Evolutionary conservation across 2,329 filamentous ascomycete species (phyloP).

Genomic region (Trichoderma sp.): DNA sequence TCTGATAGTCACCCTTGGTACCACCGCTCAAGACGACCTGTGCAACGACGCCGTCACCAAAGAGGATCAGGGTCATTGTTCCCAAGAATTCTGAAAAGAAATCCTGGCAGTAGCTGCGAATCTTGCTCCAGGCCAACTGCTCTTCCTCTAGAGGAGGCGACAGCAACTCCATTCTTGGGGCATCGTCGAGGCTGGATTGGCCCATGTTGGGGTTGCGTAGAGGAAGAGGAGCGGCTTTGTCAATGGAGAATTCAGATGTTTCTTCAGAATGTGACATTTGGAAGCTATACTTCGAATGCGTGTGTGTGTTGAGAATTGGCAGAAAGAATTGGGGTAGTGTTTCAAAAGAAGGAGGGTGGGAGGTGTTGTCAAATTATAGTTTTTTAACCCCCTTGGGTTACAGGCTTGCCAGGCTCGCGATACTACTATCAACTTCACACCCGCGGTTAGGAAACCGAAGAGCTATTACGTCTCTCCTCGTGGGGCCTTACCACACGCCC

Average conservation of each 20-base stretch:
- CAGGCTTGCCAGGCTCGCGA: not conserved
- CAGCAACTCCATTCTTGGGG: not conserved
- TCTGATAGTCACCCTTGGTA: slow-evolving; percentile 49
- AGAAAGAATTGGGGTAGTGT: not conserved
- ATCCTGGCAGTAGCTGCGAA: slow-evolving; percentile 53
- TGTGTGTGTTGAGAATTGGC: not conserved
- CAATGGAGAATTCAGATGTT: slow-evolving; percentile 36
- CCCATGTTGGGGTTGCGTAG: slow-evolving; percentile 31
- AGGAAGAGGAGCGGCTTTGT: slow-evolving; percentile 32
- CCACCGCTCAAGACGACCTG: slow-evolving; percentile 60
- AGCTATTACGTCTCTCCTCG: not conserved
- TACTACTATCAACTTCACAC: not conserved
- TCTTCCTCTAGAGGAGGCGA: slow-evolving; percentile 23
- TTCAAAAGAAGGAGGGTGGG: not conserved
- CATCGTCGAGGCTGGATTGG: not conserved
- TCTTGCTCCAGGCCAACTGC: slow-evolving; percentile 48
- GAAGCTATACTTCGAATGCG: not conserved
- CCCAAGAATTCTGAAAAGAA: slow-evolving; percentile 67
- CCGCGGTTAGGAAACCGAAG: not conserved
- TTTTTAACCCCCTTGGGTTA: not conserved
- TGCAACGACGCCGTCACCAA: slow-evolving; percentile 69
- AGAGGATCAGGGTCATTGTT: slow-evolving; percentile 65
- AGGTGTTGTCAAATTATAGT: slow-evolving; percentile 16
- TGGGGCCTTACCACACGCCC: not conserved
- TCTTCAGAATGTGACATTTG: slow-evolving; percentile 34